phyloP scores from a whole-genome alignment of 2,329 filamentous ascomycete genomes.

The Sarocladium strictum region DNA sequence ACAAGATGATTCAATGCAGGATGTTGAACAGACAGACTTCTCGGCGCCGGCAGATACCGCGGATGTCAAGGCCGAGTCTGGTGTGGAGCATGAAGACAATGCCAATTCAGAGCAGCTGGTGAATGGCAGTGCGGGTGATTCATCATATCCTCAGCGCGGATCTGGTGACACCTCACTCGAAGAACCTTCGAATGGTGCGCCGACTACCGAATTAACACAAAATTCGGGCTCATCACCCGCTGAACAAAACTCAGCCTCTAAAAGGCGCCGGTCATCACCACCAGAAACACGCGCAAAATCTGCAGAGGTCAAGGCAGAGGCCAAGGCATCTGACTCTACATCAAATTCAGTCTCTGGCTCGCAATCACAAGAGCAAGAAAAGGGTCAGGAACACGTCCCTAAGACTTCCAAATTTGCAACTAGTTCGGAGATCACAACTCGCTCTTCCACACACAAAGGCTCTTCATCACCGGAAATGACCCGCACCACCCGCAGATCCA shows the following conservation, averaged over 20 bases:
- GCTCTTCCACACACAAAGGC: background rate
- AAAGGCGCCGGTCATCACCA: background rate
- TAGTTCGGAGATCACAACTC: background rate
- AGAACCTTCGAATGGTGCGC: background rate
- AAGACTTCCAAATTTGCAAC: background rate
- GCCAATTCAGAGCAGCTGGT: background rate
- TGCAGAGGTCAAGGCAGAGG: slow-evolving; percentile 1
- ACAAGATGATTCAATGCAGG: background rate
- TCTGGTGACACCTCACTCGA: background rate
- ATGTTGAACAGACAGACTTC: slow-evolving; percentile 2
- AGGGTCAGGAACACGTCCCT: background rate
- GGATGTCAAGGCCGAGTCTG: background rate
- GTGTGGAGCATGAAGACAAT: background rate
- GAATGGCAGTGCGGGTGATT: slow-evolving; percentile 4
- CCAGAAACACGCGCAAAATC: slow-evolving; percentile 1
- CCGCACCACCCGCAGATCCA: slow-evolving; percentile 2
- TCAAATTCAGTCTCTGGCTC: background rate
- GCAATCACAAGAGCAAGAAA: background rate
- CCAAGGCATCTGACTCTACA: background rate
- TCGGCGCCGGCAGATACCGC: background rate
- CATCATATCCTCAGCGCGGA: background rate
- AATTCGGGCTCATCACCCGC: background rate
- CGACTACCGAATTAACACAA: background rate
- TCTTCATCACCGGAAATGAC: slow-evolving; percentile 6
- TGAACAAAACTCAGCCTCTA: background rate